Evolutionary conservation across 805 yeast genomes (phyloP), one percentile per base, ranked within the genome.

Genomic region (Pichia deserticola): DNA sequence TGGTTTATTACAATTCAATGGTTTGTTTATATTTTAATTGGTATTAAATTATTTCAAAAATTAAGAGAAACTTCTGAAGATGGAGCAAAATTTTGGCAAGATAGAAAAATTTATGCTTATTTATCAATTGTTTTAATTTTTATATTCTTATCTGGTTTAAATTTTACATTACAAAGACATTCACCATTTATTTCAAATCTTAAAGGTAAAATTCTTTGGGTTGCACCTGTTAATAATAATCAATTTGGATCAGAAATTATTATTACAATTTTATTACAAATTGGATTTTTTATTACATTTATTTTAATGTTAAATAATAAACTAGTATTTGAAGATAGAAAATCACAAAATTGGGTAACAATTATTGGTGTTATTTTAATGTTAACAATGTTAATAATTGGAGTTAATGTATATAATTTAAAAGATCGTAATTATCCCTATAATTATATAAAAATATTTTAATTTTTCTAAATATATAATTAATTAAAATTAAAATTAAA

Each of bases 181-280:
- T 78, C 81, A 1, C 89, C 92, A 3, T 78, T 86, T 44, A 54
- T 86, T 20, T 81, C 83, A 1, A 70, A 68, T 48, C 69, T 73
- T 3, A 59, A 77, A 3, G 78, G 77, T 11, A 66, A 69, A n/a
- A 61, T 82, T 3, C 38, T 45, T 1, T 57, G 55, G 75, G 74
- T 83, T 49, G 76, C 85, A 51, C 88, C 88, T 12, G 89, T 87
- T 4, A 64, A 67, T 4, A 77, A 75, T 49, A 81, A 80, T 71
- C 92, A 85, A 65, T 80, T 84, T 64, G 92, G 93, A 0, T 65
- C 77, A 5, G 95, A 86, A 60, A 73, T 81, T 4, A 59, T 80
- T 5, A 62, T 82, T 3, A 75, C 84, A 7, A 74, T 78, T 3
- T 61, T 58, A 2, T 68, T 77, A 54, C 86, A 86, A 57, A 54